A percentile compares a stretch with the other conserved stretches of the same genome.
Conservation (phyloP, 148 eudicot species). For the Rhododendron molle region DNA sequence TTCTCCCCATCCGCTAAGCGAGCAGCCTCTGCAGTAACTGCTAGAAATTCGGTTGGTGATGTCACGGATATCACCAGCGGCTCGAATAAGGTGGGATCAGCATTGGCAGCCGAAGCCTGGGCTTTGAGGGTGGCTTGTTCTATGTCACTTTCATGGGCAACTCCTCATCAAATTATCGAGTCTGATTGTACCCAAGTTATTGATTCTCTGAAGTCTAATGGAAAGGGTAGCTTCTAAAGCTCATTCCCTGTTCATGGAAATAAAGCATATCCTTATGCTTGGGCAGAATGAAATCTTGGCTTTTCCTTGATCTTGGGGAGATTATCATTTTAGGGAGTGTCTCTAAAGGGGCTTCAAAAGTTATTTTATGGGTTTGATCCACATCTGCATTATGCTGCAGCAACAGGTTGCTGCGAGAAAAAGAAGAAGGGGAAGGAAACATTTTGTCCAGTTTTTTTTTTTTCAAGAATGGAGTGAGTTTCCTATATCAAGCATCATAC, state of each 20-base stretch:
- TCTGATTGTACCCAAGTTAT: too few relatives aligned
- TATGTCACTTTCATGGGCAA: too few relatives aligned
- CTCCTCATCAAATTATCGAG: too few relatives aligned
- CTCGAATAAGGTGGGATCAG: too few relatives aligned
- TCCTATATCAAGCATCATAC: neutral
- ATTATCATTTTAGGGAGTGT: neutral
- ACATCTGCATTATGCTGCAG: neutral
- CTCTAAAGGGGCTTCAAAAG: neutral
- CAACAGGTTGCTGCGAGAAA: neutral
- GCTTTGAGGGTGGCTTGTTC: neutral
- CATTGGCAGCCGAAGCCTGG: neutral
- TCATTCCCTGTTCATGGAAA: neutral
- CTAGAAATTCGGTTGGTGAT: neutral
- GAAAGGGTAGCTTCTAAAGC: too few relatives aligned
- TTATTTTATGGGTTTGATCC: neutral
- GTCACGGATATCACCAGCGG: neutral
- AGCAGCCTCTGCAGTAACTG: neutral
- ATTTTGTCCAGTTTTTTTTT: neutral
- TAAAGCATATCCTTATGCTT: neutral
- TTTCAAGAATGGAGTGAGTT: neutral
- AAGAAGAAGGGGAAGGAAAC: neutral
- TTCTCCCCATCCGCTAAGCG: too few relatives aligned
- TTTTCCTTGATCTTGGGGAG: slow-evolving; percentile 11
- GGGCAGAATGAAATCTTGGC: slow-evolving; percentile 1
- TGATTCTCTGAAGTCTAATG: too few relatives aligned